Conservation (phyloP, 768 basidiomycete species). For the Pisolithus microcarpus region DNA sequence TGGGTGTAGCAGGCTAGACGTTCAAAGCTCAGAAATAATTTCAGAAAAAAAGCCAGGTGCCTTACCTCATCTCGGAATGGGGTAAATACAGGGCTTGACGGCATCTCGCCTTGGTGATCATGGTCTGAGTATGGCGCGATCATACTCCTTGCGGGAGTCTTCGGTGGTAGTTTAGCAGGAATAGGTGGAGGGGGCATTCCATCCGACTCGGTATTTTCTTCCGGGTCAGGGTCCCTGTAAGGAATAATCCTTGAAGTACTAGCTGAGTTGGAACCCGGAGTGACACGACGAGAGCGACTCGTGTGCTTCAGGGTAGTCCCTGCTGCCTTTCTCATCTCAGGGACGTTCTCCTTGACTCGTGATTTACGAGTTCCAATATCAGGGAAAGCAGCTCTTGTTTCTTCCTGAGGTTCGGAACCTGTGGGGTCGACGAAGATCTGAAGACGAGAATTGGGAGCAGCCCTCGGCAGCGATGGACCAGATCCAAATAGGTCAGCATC, state of each 20-base stretch:
- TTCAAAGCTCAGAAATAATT: constrained; percentile 2
- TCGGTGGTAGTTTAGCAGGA: constrained; percentile 26
- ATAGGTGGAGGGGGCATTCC: constrained; percentile 33
- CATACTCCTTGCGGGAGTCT: constrained; percentile 28
- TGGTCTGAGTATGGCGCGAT: constrained; percentile 37
- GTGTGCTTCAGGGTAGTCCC: constrained; percentile 63
- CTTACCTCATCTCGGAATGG: constrained; percentile 71
- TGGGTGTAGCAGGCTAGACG: constrained; percentile 15
- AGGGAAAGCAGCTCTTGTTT: constrained; percentile 47
- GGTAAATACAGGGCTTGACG: constrained; percentile 53
- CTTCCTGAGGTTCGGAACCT: constrained; percentile 41
- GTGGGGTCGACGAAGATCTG: constrained; percentile 70
- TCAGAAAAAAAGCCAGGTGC: neutral
- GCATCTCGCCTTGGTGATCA: constrained; percentile 19
- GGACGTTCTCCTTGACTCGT: constrained; percentile 72
- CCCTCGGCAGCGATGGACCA: constrained; percentile 25
- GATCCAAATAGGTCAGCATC: constrained; percentile 25
- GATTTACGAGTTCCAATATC: constrained; percentile 74
- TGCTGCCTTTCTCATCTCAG: constrained; percentile 58
- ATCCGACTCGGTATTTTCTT: constrained; percentile 21
- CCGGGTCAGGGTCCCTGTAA: constrained; percentile 55
- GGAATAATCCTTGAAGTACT: constrained; percentile 52
- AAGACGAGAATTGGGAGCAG: constrained; percentile 50
- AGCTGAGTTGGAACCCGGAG: constrained; percentile 26
- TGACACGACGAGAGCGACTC: constrained; percentile 48